Evolutionary conservation across 768 basidiomycete species (phyloP), one percentile per base, ranked within the genome.

Genomic region (Imleria badia): DNA sequence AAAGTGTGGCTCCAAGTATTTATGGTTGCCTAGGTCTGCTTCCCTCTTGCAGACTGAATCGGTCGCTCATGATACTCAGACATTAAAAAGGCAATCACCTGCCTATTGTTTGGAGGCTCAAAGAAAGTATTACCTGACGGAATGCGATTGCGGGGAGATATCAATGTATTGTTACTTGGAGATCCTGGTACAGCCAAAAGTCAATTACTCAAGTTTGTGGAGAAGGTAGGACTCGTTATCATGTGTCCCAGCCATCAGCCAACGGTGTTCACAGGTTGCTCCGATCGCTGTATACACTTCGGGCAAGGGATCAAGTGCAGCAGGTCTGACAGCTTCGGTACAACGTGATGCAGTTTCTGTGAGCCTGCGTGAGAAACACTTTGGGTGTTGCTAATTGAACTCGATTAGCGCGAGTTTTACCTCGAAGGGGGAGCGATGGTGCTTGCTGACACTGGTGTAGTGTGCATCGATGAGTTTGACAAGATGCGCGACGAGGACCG

Each of bases 401-500:
- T 34, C 50, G 13, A 57, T 23, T 58, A 98, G 94, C 84, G 97
- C 42, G 97, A 99, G 71, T 98, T 99, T 73, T 98, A 97, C 73
- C 82, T 99, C 7, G 97, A 99, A 77, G 97, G 97, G 9, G 97
- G 97, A 22, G 97, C 97, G 2, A 98, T 99, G 97, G 97, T 99
- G 7, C 83, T 98, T 35, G 97, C 97, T 1, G 97, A 99, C 68
- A 91, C 91, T 13, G 97, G 97, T 29, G 95, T 99, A 14, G 97
- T 98, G 36, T 98, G 97, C 66, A 99, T 99, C 66, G 97, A 99
- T 64, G 97, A 99, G 71, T 99, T 99, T 64, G 97, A 99, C 75
- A 99, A 99, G 77, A 99, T 99, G 97, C 81, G 96, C 36, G 97
- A 99, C 62, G 96, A 98, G 72, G 97, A 99, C 70, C 86, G 97